phyloP scores from a whole-genome alignment of 139 green algal genomes.

The Chlorella sp. region DNA sequence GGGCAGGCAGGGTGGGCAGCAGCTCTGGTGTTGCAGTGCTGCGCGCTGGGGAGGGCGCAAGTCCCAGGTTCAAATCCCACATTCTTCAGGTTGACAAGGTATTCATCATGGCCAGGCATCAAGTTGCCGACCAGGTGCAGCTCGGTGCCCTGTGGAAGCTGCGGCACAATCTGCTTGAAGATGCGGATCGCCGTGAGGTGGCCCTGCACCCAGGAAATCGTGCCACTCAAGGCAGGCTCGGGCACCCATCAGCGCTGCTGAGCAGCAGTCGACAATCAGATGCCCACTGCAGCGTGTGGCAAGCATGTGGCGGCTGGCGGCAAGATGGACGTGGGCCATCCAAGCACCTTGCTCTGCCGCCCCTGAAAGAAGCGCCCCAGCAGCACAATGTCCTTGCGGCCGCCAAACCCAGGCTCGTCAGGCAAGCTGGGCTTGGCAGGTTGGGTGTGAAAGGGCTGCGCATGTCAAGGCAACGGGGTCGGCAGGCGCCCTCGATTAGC shows the following conservation, averaged over 20 bases:
- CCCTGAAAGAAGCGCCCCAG: conserved; percentile 29
- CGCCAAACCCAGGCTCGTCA: too few relatives aligned
- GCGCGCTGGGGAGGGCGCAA: neutral
- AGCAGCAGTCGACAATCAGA: too few relatives aligned
- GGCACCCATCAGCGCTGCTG: too few relatives aligned
- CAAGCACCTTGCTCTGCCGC: conserved; percentile 32
- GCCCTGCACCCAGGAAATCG: too few relatives aligned
- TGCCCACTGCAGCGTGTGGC: too few relatives aligned
- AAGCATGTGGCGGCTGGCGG: too few relatives aligned
- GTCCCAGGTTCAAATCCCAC: neutral
- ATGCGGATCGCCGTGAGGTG: conserved; percentile 12
- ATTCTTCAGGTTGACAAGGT: conserved; percentile 8
- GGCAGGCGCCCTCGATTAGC: too few relatives aligned
- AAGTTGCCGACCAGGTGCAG: conserved; percentile 33
- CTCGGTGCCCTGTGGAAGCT: conserved; percentile 4
- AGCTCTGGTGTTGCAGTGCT: neutral
- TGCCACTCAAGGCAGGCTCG: too few relatives aligned
- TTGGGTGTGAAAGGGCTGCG: too few relatives aligned
- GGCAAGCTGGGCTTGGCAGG: too few relatives aligned
- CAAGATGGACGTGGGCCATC: too few relatives aligned
- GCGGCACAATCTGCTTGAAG: conserved; percentile 12
- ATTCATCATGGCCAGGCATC: conserved; percentile 7
- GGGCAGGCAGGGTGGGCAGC: neutral
- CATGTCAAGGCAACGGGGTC: too few relatives aligned
- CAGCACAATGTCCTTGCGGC: conserved; percentile 24